Evolutionary conservation across 208 protist genomes (phyloP).

Genomic region (Trichomonas vaginalis): DNA sequence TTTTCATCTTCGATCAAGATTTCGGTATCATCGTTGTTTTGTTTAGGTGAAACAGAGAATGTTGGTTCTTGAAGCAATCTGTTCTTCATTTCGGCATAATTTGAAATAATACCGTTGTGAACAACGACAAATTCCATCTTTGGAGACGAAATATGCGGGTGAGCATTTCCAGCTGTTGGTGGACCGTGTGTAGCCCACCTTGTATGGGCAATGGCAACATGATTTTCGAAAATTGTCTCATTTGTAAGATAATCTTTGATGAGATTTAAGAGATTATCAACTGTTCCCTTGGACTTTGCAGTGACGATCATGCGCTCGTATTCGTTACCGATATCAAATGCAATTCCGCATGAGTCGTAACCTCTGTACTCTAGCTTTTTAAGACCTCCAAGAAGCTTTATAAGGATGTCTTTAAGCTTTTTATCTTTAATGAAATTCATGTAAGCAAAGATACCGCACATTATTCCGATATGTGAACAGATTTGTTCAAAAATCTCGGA

Average conservation of each 20-base stretch:
- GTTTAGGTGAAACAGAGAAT: background rate
- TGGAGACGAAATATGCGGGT: conserved; percentile 21
- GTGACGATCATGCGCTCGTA: background rate
- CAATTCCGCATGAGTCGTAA: background rate
- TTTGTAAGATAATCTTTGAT: background rate
- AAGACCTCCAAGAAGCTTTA: background rate
- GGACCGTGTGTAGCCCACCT: conserved; percentile 52
- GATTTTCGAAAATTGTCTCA: background rate
- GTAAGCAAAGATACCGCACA: background rate
- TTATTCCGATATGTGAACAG: too few relatives aligned
- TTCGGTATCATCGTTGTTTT: background rate
- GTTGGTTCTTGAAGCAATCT: conserved; percentile 8
- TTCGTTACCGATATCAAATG: background rate
- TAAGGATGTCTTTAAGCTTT: background rate
- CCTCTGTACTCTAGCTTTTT: background rate
- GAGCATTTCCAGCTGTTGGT: conserved; percentile 34
- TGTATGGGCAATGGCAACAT: conserved; percentile 45
- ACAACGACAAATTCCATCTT: conserved; percentile 22
- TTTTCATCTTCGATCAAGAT: conserved; percentile 32
- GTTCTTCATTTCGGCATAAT: conserved; percentile 22
- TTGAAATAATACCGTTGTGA: conserved; percentile 31
- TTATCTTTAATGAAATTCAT: background rate
- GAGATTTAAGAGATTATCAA: background rate
- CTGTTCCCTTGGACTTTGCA: background rate
- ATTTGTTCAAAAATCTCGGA: too few relatives aligned